Percentiles rank a stretch among this genome's conserved stretches.
Evolutionary conservation across 805 yeast genomes (phyloP).

Genomic region (Saccharomycopsis vini): DNA sequence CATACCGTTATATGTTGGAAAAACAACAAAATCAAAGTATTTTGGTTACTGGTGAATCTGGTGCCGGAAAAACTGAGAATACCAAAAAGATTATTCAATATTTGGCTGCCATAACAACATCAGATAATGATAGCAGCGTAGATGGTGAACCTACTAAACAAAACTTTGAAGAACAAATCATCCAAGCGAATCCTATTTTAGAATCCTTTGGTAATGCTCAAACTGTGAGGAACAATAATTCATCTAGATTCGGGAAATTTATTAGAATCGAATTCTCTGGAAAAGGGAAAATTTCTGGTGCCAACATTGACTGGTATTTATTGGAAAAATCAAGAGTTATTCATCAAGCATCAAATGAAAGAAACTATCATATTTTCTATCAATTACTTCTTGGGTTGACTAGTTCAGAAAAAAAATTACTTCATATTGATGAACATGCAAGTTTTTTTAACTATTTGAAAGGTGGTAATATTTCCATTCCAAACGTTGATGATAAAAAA

Average conservation of each 20-base stretch:
- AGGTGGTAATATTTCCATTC: slow-evolving; percentile 45
- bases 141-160: neutral
- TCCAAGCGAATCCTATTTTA: slow-evolving; percentile 90
- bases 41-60: slow-evolving; percentile 96
- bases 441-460: slow-evolving; percentile 48
- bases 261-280: slow-evolving; percentile 71
- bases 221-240: slow-evolving; percentile 86
- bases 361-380: slow-evolving; percentile 92
- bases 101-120: slow-evolving; percentile 63
- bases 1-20: slow-evolving; percentile 64
- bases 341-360: slow-evolving; percentile 61
- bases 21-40: slow-evolving; percentile 78
- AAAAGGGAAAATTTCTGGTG: slow-evolving; percentile 67
- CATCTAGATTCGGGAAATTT: slow-evolving; percentile 95
- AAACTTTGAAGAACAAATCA: slow-evolving; percentile 67
- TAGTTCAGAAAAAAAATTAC: slow-evolving; percentile 40
- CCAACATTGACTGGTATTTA: slow-evolving; percentile 89
- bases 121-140: slow-evolving; percentile 18
- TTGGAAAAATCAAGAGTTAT: slow-evolving; percentile 91
- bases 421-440: slow-evolving; percentile 34
- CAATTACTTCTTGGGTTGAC: slow-evolving; percentile 66
- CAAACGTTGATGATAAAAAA: slow-evolving; percentile 64
- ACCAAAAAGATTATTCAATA: slow-evolving; percentile 93
- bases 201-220: slow-evolving; percentile 98
- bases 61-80: slow-evolving; percentile 98